Evolutionary conservation across 768 basidiomycete species (phyloP).

Genomic region (Boletus rufocinnamomeus): DNA sequence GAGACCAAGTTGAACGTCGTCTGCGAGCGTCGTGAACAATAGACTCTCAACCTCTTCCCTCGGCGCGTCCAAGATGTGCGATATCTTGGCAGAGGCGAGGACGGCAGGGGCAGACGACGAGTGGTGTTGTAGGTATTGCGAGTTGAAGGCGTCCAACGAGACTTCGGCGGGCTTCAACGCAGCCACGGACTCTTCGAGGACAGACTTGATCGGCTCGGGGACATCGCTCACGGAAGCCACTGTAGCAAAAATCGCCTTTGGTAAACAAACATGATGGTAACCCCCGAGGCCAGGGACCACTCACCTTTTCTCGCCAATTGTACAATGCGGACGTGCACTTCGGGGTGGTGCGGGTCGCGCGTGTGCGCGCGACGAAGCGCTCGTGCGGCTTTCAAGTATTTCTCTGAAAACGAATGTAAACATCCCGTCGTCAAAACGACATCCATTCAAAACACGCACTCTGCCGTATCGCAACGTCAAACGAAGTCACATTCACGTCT

Average conservation of each 20-base stretch:
- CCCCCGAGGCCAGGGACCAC: constrained; percentile 9
- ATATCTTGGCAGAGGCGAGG: constrained; percentile 64
- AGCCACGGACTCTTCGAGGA: constrained; percentile 50
- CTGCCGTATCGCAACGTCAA: constrained; percentile 81
- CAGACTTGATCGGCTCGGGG: constrained; percentile 48
- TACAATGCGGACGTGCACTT: constrained; percentile 69
- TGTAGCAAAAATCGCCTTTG: constrained; percentile 22
- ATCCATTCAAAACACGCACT: constrained; percentile 49
- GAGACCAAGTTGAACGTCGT: constrained; percentile 46
- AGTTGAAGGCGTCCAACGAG: constrained; percentile 67
- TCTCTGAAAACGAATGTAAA: constrained; percentile 49
- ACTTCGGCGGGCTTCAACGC: constrained; percentile 58
- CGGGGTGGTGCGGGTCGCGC: constrained; percentile 58
- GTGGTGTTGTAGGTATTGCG: constrained; percentile 72
- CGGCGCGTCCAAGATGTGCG: constrained; percentile 47
- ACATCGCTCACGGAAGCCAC: constrained; percentile 48
- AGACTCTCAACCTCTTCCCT: constrained; percentile 61
- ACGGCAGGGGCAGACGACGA: constrained; percentile 51
- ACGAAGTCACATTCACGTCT: constrained; percentile 72
- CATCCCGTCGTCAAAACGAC: neutral
- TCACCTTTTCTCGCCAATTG: constrained; percentile 61
- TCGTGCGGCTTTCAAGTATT: constrained; percentile 74
- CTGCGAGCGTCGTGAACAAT: constrained; percentile 50
- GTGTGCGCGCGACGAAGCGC: constrained; percentile 61
- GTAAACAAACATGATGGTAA: neutral